A percentile compares a stretch with the other conserved stretches of the same genome.
phyloP scores from a whole-genome alignment of 345 rosid genomes.

The Euphorbia lathyris region DNA sequence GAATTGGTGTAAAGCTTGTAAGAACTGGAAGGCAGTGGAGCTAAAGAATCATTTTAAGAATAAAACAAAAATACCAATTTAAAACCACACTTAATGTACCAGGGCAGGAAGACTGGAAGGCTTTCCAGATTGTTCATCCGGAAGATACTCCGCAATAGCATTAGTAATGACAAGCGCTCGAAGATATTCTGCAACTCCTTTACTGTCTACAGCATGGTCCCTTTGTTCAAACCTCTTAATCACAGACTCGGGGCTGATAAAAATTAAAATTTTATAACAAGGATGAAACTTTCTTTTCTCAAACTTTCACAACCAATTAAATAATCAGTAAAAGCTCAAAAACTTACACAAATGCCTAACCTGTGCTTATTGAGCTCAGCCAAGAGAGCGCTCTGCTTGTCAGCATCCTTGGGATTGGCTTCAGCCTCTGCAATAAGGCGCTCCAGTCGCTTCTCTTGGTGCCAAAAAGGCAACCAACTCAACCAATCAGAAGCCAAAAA shows the following conservation, averaged over 20 bases:
- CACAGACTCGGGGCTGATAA: slow-evolving; percentile 82
- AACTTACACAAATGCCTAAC: slow-evolving; percentile 26
- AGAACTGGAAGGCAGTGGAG: not conserved
- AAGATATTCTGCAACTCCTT: slow-evolving; percentile 87
- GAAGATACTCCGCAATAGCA: slow-evolving; percentile 86
- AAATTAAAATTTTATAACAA: not conserved
- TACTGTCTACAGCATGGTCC: slow-evolving; percentile 73
- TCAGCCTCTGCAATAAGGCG: slow-evolving; percentile 78
- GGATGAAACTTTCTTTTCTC: not conserved
- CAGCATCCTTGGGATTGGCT: slow-evolving; percentile 71
- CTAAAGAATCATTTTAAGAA: not conserved
- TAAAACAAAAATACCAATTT: not conserved
- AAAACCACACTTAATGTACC: slow-evolving; percentile 33
- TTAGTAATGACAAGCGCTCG: slow-evolving; percentile 81
- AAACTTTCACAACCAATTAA: not conserved
- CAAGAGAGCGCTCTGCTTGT: slow-evolving; percentile 62
- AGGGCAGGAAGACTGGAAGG: slow-evolving; percentile 79
- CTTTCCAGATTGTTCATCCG: slow-evolving; percentile 79
- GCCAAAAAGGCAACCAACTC: slow-evolving; percentile 74
- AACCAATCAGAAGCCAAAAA: slow-evolving; percentile 59
- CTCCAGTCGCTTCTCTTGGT: slow-evolving; percentile 63
- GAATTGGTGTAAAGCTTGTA: not conserved
- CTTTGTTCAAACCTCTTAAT: slow-evolving; percentile 83
- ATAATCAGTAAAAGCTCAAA: not conserved
- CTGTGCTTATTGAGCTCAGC: slow-evolving; percentile 88